phyloP scores from a whole-genome alignment of 345 rosid genomes.

The Mangifera indica region DNA sequence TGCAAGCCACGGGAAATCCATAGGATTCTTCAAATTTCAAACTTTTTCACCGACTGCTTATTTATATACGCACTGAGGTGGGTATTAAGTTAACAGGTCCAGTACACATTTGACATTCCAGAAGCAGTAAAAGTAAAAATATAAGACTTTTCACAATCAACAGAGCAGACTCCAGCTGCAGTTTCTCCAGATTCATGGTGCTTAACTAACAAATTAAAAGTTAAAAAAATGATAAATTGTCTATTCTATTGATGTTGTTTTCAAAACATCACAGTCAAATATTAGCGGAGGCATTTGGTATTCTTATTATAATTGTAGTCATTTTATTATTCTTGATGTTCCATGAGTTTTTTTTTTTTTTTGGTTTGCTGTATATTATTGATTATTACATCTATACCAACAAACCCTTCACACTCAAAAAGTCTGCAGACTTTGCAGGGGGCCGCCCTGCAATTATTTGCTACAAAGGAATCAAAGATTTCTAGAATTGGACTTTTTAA shows the following conservation, averaged over 20 bases:
- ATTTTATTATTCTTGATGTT: neutral
- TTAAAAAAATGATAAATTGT: neutral
- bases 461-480: neutral
- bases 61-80: slow-evolving; percentile 11
- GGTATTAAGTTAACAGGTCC: slow-evolving; percentile 6
- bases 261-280: neutral
- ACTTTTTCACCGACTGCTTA: neutral
- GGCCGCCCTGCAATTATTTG: neutral
- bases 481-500: slow-evolving; percentile 8
- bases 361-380: neutral
- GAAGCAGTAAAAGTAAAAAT: neutral
- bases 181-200: neutral
- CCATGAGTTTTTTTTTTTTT: neutral
- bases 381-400: neutral
- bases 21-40: neutral
- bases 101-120: slow-evolving; percentile 1
- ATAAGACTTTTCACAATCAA: neutral
- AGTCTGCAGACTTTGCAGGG: neutral
- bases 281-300: neutral
- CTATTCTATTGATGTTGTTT: neutral
- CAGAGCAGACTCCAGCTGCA: neutral
- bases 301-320: neutral
- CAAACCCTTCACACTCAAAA: neutral
- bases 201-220: neutral
- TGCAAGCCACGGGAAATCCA: neutral